phyloP scores from a whole-genome alignment of 495 filamentous ascomycete species.

The Aspergillus avenaceus region DNA sequence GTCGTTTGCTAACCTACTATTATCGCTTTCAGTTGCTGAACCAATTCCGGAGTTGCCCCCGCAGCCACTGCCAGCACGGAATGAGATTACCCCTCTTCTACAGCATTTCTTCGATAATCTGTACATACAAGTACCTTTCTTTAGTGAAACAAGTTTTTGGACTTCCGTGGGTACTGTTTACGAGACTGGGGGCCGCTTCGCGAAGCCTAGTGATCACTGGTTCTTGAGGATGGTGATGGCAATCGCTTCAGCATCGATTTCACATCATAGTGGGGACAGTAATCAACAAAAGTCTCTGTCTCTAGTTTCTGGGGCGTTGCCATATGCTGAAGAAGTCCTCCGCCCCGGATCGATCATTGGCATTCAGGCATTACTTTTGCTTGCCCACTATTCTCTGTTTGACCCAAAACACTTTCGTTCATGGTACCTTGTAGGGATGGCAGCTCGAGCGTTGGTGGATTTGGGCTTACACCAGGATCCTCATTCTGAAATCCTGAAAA shows the following conservation, averaged over 20 bases:
- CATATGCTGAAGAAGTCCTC: constrained; percentile 73
- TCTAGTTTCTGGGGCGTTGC: constrained; percentile 65
- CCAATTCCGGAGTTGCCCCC: constrained; percentile 52
- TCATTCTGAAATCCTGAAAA: constrained; percentile 55
- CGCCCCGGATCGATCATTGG: constrained; percentile 75
- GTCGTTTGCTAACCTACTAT: constrained; percentile 78
- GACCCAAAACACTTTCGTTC: constrained; percentile 85
- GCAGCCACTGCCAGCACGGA: constrained; percentile 60
- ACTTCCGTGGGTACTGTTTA: constrained; percentile 77
- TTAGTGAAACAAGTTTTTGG: constrained; percentile 70
- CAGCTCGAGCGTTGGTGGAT: constrained; percentile 78
- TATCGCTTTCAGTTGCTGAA: constrained; percentile 68
- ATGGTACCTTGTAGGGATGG: constrained; percentile 87
- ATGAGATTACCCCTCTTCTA: constrained; percentile 60
- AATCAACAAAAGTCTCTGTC: constrained; percentile 60
- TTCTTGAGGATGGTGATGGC: constrained; percentile 85
- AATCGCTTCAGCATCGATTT: constrained; percentile 68
- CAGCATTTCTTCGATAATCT: constrained; percentile 82
- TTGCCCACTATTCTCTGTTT: constrained; percentile 82
- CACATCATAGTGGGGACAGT: constrained; percentile 59
- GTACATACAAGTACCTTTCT: constrained; percentile 73
- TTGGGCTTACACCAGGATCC: constrained; percentile 88
- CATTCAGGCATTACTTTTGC: constrained; percentile 78
- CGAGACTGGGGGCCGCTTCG: constrained; percentile 52
- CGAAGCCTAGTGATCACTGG: constrained; percentile 75